Evolutionary conservation across 352 stramenopile genomes (phyloP), one percentile per base, ranked within the genome.

Genomic region (Pythium apleroticum): DNA sequence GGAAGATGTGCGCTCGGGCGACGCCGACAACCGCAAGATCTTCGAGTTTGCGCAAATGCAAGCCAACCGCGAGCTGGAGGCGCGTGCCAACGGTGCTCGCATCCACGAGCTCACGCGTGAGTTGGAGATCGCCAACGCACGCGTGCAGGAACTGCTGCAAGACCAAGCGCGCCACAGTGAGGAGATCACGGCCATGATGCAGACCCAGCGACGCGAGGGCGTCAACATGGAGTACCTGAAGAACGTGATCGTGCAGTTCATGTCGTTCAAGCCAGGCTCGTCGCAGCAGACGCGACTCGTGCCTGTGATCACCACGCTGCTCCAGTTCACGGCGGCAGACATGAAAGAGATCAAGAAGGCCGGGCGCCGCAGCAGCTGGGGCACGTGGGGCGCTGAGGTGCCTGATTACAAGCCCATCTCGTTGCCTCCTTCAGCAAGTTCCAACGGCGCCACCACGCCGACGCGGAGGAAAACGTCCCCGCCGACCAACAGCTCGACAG

Each of bases 181-280:
- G 27, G 84, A 95, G 56, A 71, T 96, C 19, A 84, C 76, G 7
- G 80, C 74, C 30, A 75, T 95, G 62, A 82, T 93, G 69, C 85
- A 93, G 60, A 90, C 80, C 17, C 85, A 95, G 57, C 82, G 86
- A 7, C 84, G 88, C 37, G 87, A 94, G 22, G 87, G 87, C 30
- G 86, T 96, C 30, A 95, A 96, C 68, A 91, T 96, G 86, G 87
- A 96, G 58, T 96, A 96, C 67, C 71, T 96, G 31, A 96, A 96
- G 67, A 96, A 96, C 57, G 86, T 96, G 19, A 86, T 96, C 24
- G 84, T 96, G 24, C 88, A 95, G 78, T 96, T 91, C 72, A 94
- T 96, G 85, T 91, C 84, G 19, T 94, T 96, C 71, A 85, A 79
- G 14, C 81, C 83, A 0, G 86, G 86, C 4, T 95, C 88, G 33